These are phyloP conservation scores for Cystobasidium tubakii DNA, from an alignment of 768 basidiomycete species.

Conservation along the genomic window DNA sequence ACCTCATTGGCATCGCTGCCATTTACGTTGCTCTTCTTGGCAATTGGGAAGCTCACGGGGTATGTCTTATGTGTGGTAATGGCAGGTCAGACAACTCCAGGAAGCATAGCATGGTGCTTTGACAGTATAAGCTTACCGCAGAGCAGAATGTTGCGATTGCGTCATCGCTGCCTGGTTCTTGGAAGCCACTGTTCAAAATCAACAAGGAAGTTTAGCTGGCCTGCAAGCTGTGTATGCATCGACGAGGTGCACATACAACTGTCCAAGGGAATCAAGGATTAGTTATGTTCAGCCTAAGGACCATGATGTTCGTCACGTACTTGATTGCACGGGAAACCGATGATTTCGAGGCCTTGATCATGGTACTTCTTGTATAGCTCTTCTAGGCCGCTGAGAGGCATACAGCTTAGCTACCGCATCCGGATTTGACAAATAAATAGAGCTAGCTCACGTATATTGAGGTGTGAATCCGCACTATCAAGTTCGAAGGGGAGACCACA, in stretches of 20 bases:
- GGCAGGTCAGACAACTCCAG: not conserved
- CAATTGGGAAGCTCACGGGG: conserved; percentile 81
- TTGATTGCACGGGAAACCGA: conserved; percentile 80
- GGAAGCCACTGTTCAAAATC: conserved; percentile 8
- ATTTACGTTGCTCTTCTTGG: conserved; percentile 85
- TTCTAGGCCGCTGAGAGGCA: conserved; percentile 60
- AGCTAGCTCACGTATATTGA: conserved; percentile 10
- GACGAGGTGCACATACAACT: not conserved
- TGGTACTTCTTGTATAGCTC: conserved; percentile 69
- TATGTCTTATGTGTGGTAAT: conserved; percentile 56
- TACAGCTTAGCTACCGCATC: not conserved
- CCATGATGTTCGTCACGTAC: conserved; percentile 69
- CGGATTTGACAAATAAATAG: not conserved
- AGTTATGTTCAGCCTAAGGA: conserved; percentile 58
- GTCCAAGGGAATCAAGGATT: not conserved
- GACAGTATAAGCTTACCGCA: not conserved
- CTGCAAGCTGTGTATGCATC: conserved; percentile 25
- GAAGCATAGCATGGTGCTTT: no score
- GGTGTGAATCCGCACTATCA: conserved; percentile 46
- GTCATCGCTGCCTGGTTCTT: conserved; percentile 38
- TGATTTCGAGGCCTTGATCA: conserved; percentile 54
- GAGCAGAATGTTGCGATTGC: conserved; percentile 31
- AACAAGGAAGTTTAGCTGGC: conserved; percentile 36
- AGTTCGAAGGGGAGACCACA: no score
- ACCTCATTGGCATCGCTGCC: conserved; percentile 69